Percentiles rank a stretch among this genome's conserved stretches.
phyloP scores from a whole-genome alignment of 2,329 filamentous ascomycete genomes.

The Neodidymelliopsis sp. region DNA sequence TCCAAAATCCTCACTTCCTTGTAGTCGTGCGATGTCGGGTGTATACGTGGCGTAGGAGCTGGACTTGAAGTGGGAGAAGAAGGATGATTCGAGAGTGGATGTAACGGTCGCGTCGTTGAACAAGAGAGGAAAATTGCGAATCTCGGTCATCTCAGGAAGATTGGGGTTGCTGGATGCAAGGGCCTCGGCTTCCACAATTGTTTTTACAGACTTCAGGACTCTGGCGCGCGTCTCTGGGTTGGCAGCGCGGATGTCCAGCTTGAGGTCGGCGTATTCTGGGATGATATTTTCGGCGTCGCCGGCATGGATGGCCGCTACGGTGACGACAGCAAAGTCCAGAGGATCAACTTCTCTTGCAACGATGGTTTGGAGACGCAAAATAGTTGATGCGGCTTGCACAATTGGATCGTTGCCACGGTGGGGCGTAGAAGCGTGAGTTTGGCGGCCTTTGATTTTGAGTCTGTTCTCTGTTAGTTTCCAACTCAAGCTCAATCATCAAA shows the following conservation, averaged over 20 bases:
- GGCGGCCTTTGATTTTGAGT: conserved; percentile 65
- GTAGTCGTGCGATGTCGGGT: conserved; percentile 51
- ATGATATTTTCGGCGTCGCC: conserved; percentile 69
- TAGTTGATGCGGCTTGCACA: conserved; percentile 63
- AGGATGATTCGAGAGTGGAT: conserved; percentile 52
- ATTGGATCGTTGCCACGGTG: conserved; percentile 64
- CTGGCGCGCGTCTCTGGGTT: conserved; percentile 55
- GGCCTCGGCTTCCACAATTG: conserved; percentile 65
- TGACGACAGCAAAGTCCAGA: conserved; percentile 64
- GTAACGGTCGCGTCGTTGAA: conserved; percentile 61
- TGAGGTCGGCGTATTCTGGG: conserved; percentile 61
- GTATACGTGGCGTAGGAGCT: conserved; percentile 40
- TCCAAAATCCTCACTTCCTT: conserved; percentile 66
- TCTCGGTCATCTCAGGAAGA: conserved; percentile 53
- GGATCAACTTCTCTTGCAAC: conserved; percentile 64
- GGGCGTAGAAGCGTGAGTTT: conserved; percentile 65
- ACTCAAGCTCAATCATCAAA: neutral
- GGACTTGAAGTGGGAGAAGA: conserved; percentile 55
- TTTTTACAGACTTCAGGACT: conserved; percentile 57
- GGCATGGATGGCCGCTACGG: conserved; percentile 65
- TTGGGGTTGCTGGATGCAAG: conserved; percentile 55
- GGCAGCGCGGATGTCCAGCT: conserved; percentile 62
- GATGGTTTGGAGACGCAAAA: conserved; percentile 67
- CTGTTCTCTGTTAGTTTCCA: conserved; percentile 42
- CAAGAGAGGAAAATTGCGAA: conserved; percentile 56